Conservation (phyloP, 2,329 filamentous ascomycete species). For the Alternaria novae-zelandiae region DNA sequence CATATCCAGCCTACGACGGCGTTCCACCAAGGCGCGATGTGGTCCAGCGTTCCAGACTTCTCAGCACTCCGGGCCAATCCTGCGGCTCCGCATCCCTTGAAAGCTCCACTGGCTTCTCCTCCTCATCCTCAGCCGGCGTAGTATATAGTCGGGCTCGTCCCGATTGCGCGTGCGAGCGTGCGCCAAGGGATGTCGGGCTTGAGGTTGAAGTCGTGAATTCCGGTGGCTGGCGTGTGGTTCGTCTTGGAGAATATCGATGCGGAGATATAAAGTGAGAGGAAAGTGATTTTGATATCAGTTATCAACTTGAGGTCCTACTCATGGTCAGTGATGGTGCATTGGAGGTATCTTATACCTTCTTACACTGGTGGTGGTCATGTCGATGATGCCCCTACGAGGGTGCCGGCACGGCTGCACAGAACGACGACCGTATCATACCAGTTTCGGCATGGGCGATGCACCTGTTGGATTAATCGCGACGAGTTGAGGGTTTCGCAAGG, state of each 20-base stretch:
- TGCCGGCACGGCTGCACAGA: not conserved
- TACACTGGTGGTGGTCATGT: not conserved
- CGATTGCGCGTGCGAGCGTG: not conserved
- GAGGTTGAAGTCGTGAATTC: accelerated
- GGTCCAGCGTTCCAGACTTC: not conserved
- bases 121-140: not conserved
- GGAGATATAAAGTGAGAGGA: not conserved
- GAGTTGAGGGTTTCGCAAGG: not conserved
- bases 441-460: not conserved
- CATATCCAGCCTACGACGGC: not conserved
- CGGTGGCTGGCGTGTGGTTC: not conserved
- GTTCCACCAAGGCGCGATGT: not conserved
- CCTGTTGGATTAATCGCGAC: not conserved
- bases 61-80: not conserved
- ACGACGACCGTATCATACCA: not conserved
- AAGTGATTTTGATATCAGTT: too few relatives aligned
- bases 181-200: not conserved
- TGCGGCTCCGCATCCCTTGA: not conserved
- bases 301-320: too few relatives aligned
- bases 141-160: not conserved
- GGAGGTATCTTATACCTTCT: not conserved
- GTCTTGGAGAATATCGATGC: not conserved
- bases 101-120: not conserved
- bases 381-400: not conserved
- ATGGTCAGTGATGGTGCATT: not conserved